A percentile compares a stretch with the other conserved stretches of the same genome.
phyloP scores from a whole-genome alignment of 1,139 yeast species.

The Taphrina wiesneri region DNA sequence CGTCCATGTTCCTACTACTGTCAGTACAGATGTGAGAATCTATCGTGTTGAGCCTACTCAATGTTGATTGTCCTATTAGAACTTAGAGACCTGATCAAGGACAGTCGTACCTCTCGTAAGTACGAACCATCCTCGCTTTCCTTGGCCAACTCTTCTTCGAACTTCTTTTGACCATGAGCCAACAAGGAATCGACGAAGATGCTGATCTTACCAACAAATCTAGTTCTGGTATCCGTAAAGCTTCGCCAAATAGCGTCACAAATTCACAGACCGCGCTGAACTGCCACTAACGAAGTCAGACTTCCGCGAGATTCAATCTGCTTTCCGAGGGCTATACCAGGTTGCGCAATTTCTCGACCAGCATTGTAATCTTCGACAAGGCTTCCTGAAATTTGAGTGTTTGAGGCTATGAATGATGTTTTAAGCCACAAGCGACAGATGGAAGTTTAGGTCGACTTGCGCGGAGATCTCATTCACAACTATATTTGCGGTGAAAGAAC shows the following conservation, averaged over 20 bases:
- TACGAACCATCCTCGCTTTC: constrained; percentile 7
- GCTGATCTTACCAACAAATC: background rate
- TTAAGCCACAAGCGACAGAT: too few species aligned
- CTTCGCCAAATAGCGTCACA: constrained; percentile 18
- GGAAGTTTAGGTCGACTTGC: too few species aligned
- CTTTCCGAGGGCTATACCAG: background rate
- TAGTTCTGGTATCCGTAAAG: constrained; percentile 1
- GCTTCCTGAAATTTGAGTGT: too few species aligned
- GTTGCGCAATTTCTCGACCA: constrained; percentile 9
- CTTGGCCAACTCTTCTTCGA: constrained; percentile 9
- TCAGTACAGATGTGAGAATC: background rate
- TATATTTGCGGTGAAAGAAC: too few species aligned
- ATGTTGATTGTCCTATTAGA: constrained; percentile 21
- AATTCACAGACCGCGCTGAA: constrained; percentile 25
- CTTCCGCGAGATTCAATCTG: background rate
- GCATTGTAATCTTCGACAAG: too few species aligned
- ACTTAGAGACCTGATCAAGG: constrained; percentile 20
- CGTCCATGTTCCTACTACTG: constrained; percentile 24
- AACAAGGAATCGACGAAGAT: too few species aligned
- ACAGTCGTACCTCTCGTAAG: constrained; percentile 10
- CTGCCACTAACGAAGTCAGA: constrained; percentile 15
- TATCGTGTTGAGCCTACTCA: background rate
- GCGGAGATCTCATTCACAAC: too few species aligned
- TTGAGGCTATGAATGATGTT: too few species aligned
- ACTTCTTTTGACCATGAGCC: background rate